These are phyloP conservation scores for Fusarium metavorans DNA, from an alignment of 2,329 filamentous ascomycete species.

Conservation along the genomic window DNA sequence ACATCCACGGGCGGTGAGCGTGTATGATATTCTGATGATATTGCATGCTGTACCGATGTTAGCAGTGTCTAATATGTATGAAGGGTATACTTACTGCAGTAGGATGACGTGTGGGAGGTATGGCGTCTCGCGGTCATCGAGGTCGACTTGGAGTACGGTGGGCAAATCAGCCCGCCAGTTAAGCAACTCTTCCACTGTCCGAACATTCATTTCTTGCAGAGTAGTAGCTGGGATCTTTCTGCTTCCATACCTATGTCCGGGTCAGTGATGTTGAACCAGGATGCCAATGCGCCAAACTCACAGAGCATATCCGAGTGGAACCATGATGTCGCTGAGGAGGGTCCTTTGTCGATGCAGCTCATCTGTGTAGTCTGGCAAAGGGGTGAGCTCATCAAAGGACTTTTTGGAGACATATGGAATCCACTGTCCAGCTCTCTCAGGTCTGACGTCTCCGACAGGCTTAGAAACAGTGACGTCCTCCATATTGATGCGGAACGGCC, in stretches of 20 bases:
- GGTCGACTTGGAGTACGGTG: slow-evolving; percentile 30
- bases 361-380: slow-evolving; percentile 26
- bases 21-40: slow-evolving; percentile 45
- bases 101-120: slow-evolving; percentile 43
- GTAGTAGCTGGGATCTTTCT: slow-evolving; percentile 20
- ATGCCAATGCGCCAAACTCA: slow-evolving; percentile 5
- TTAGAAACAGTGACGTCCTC: slow-evolving; percentile 42
- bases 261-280: neutral
- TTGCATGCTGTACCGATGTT: slow-evolving; percentile 37
- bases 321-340: slow-evolving; percentile 39
- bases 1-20: slow-evolving; percentile 45
- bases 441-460: slow-evolving; percentile 23
- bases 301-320: slow-evolving; percentile 39
- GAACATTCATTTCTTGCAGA: slow-evolving; percentile 36
- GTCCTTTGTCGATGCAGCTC: slow-evolving; percentile 30
- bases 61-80: neutral
- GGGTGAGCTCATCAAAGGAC: slow-evolving; percentile 17
- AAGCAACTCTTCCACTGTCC: slow-evolving; percentile 30
- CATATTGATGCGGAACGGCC: slow-evolving; percentile 43
- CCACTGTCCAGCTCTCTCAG: slow-evolving; percentile 15
- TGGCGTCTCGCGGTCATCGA: slow-evolving; percentile 21
- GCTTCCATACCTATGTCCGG: slow-evolving; percentile 33
- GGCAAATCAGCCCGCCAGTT: slow-evolving; percentile 38
- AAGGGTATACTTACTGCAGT: slow-evolving; percentile 32
- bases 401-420: slow-evolving; percentile 24